A percentile compares a stretch with the other conserved stretches of the same genome.
Conservation (phyloP, 495 filamentous ascomycete genomes). For the Xylaria venustula region DNA sequence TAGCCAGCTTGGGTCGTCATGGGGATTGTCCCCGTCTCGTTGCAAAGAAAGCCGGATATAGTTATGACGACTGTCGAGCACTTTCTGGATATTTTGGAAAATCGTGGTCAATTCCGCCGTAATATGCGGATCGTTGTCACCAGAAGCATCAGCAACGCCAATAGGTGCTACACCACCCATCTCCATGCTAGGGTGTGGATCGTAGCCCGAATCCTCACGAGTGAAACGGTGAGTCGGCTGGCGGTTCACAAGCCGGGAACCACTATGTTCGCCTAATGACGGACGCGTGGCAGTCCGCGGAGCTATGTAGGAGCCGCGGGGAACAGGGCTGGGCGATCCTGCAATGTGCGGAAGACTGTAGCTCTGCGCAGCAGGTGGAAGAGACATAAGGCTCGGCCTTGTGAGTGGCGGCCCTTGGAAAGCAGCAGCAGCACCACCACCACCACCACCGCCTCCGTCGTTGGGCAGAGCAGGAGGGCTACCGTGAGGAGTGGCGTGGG, state of each 20-base stretch:
- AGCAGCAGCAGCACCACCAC: not conserved
- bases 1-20: constrained; percentile 76
- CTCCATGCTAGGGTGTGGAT: constrained; percentile 18
- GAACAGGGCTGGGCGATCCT: constrained; percentile 18
- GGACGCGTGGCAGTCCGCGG: constrained; percentile 29
- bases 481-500: constrained; percentile 43
- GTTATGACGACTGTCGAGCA: constrained; percentile 81
- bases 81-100: constrained; percentile 80
- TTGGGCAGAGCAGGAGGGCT: constrained; percentile 38
- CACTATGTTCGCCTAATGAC: constrained; percentile 24
- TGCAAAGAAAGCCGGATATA: constrained; percentile 89
- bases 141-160: constrained; percentile 36
- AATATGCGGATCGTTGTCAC: constrained; percentile 64
- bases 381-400: constrained; percentile 12
- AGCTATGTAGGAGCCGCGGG: constrained; percentile 23
- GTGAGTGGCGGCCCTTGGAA: constrained; percentile 10
- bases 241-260: not conserved
- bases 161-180: constrained; percentile 20
- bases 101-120: constrained; percentile 79
- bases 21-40: constrained; percentile 75
- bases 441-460: not conserved
- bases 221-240: constrained; percentile 12
- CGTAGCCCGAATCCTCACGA: constrained; percentile 20
- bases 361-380: constrained; percentile 20
- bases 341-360: constrained; percentile 30